phyloP scores from a whole-genome alignment of 129 eudicot genomes.

The Solidago caesia region DNA sequence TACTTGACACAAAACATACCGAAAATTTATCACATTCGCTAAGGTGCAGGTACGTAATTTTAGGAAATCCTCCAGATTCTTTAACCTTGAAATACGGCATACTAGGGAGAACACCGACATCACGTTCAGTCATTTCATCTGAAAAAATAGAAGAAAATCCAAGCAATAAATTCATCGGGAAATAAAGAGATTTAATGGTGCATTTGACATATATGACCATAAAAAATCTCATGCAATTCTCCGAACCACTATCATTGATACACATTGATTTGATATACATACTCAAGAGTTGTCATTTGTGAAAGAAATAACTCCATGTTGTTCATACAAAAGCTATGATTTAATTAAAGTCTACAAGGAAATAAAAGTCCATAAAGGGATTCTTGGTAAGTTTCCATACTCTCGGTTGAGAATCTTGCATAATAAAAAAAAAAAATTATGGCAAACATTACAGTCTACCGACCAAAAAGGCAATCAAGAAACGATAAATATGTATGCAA shows the following conservation, averaged over 20 bases:
- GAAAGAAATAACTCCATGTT: not conserved
- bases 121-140: constrained; percentile 63
- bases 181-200: not conserved
- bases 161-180: not conserved
- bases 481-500: not conserved
- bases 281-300: not conserved
- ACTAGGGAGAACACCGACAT: constrained; percentile 62
- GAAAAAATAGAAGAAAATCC: constrained; percentile 23
- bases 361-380: not conserved
- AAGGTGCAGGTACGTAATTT: constrained; percentile 73
- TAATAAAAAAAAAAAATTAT: not conserved
- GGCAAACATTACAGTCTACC: not conserved
- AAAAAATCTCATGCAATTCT: constrained; percentile 7
- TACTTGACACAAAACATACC: constrained; percentile 38
- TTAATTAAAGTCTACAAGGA: not conserved
- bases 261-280: not conserved
- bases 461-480: not conserved
- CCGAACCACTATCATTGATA: constrained; percentile 6
- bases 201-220: constrained; percentile 8
- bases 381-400: not conserved
- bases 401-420: not conserved
- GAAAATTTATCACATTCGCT: constrained; percentile 81
- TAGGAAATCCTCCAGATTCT: constrained; percentile 43
- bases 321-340: not conserved
- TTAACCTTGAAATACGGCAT: constrained; percentile 64